Base-by-base conservation (phyloP, 2,329 filamentous ascomycete species). In the Delphinella strobiligena region DNA sequence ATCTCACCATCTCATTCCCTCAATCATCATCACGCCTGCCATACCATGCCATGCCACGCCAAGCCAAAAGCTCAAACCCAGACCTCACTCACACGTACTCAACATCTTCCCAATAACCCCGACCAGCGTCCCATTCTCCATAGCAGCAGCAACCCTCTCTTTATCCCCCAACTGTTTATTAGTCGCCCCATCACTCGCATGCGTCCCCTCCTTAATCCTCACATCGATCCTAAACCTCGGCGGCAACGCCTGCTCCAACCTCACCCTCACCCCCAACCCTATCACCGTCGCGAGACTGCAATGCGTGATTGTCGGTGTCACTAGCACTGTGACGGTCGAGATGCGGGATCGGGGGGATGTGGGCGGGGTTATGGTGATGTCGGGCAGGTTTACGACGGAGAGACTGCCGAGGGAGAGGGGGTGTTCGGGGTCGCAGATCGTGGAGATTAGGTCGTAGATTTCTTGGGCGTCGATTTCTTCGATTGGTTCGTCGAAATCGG, bases 91-190 rank as follows among this genome's bases (percentile, higher is more conserved):
- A 51, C 58, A 60, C 19, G 58, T 58, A 22, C 54, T 53, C 46
- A 96, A 71, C 91, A 98, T 96, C 63, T 91, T 94, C 58, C 84
- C 78, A 47, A 98, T 70, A 22, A 95, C 84, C 31, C 79, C 79
- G 69, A 85, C 86, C 44, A 98, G 66, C 1, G 84, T 93, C 41
- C 84, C 83, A 58, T 98, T 98, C 62, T 96, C 91, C 51, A 95
- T 67, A 5, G 91, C 91, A 8, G 91, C 91, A 1, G 89, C 88
- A 33, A 98, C 91, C 45, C 91, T 72, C 66, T 98, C 91, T 68
- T 96, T 98, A 64, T 98, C 91, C 24, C 79, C 84, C 32, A 98
- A 67, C 63, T 98, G 91, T 69, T 95, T 95, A 65, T 93, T 95
- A 38, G 95, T 87, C 59, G 94, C 87, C 47, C 94, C 87, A 34